A percentile compares a stretch with the other conserved stretches of the same genome.
These are phyloP conservation scores for Clarireedia monteithiana DNA, from an alignment of 2,329 filamentous ascomycete genomes.

Conservation along the genomic window DNA sequence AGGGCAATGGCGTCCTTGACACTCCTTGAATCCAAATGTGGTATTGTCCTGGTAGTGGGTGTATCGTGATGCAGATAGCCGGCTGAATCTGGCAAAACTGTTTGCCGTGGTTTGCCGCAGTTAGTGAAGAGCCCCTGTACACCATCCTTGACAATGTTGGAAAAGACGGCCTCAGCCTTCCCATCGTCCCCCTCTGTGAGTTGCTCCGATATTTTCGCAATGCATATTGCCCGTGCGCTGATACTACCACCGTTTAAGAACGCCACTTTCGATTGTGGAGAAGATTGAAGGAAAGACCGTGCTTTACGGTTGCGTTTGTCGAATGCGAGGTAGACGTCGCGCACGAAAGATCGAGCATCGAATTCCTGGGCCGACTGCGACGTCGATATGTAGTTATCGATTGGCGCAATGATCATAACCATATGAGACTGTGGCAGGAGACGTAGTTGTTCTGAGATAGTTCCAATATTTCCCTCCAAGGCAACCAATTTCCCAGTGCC, in stretches of 20 bases:
- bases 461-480: constrained; percentile 49
- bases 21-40: background rate
- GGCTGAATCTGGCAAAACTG: background rate
- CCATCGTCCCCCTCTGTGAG: constrained; percentile 41
- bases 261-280: constrained; percentile 42
- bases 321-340: constrained; percentile 43
- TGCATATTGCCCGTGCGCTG: constrained; percentile 45
- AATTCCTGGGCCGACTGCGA: constrained; percentile 29
- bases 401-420: constrained; percentile 45
- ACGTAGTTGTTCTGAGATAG: constrained; percentile 50
- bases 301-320: constrained; percentile 41
- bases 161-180: constrained; percentile 45
- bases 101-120: background rate
- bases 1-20: background rate
- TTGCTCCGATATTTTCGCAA: constrained; percentile 45
- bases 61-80: background rate
- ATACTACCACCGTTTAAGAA: constrained; percentile 54
- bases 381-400: constrained; percentile 16
- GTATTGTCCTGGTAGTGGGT: background rate
- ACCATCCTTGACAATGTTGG: constrained; percentile 42
- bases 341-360: constrained; percentile 36
- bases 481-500: constrained; percentile 45
- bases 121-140: constrained; percentile 31
- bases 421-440: constrained; percentile 52
- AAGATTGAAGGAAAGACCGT: constrained; percentile 41